phyloP scores from a whole-genome alignment of 768 basidiomycete genomes.

The Mycena vitilis region DNA sequence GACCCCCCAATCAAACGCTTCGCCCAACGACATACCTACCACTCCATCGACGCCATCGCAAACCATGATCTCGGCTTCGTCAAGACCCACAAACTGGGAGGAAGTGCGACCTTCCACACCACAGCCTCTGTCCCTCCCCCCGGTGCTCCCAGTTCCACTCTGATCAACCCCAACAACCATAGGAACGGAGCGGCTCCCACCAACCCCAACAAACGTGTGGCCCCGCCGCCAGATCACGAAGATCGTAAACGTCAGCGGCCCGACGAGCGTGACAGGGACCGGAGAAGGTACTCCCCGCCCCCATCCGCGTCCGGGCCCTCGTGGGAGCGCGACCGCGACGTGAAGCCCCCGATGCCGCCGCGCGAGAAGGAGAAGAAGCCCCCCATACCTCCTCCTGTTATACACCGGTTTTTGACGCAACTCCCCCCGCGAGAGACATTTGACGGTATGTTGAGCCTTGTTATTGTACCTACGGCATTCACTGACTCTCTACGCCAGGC shows the following conservation, averaged over 20 bases:
- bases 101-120: background rate
- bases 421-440: no score
- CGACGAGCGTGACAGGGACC: background rate
- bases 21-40: slow-evolving; percentile 86
- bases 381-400: no score
- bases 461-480: no score
- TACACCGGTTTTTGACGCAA: no score
- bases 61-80: slow-evolving; percentile 89
- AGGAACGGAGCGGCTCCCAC: background rate
- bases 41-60: slow-evolving; percentile 89
- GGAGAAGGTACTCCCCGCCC: no score
- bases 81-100: slow-evolving; percentile 53
- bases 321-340: no score
- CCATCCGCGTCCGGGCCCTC: no score
- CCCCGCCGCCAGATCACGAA: background rate
- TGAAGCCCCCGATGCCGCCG: no score
- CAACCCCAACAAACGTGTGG: background rate
- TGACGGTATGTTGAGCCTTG: no score
- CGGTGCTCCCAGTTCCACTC: background rate
- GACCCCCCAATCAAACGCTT: slow-evolving; percentile 73
- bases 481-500: no score
- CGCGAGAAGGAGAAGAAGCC: no score
- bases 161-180: background rate
- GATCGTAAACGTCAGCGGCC: background rate
- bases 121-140: background rate